Conservation (phyloP, 768 basidiomycete species). For the Boletus sp. region DNA sequence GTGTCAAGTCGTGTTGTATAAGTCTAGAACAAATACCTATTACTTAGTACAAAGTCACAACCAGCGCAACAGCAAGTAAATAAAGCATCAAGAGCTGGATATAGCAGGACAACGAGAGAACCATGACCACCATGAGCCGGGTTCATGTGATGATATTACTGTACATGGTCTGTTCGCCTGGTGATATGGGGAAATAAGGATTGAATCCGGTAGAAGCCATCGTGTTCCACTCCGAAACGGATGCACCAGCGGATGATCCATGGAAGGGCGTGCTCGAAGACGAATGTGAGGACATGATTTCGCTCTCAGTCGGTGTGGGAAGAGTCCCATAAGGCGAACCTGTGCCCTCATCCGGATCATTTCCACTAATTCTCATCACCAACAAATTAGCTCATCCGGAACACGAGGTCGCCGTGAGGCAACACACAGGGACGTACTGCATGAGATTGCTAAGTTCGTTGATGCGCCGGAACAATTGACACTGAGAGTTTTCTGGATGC, state of each 20-base stretch:
- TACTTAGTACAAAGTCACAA: slow-evolving; percentile 26
- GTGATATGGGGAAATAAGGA: slow-evolving; percentile 62
- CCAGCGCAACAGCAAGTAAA: slow-evolving; percentile 31
- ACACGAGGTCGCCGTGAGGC: slow-evolving; percentile 35
- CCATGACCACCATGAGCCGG: not conserved
- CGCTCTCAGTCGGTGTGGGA: slow-evolving; percentile 61
- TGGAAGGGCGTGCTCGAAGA: slow-evolving; percentile 41
- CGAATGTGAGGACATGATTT: slow-evolving; percentile 47
- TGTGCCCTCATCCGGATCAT: slow-evolving; percentile 47
- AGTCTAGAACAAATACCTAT: slow-evolving; percentile 30
- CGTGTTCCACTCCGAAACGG: slow-evolving; percentile 61
- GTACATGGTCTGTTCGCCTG: slow-evolving; percentile 55
- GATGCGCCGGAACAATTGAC: slow-evolving; percentile 56
- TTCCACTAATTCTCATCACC: slow-evolving; percentile 42
- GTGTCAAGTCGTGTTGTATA: slow-evolving; percentile 16
- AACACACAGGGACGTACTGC: slow-evolving; percentile 49
- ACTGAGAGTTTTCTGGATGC: slow-evolving; percentile 51
- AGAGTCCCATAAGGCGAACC: slow-evolving; percentile 51
- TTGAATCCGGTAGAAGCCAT: slow-evolving; percentile 56
- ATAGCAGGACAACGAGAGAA: slow-evolving; percentile 1
- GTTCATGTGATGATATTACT: slow-evolving; percentile 54
- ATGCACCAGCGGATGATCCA: slow-evolving; percentile 42
- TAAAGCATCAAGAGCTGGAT: slow-evolving; percentile 16
- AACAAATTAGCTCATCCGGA: slow-evolving; percentile 30
- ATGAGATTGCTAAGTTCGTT: slow-evolving; percentile 59